Base-by-base conservation (phyloP, 2,329 filamentous ascomycete species). In the Fusarium palustre region DNA sequence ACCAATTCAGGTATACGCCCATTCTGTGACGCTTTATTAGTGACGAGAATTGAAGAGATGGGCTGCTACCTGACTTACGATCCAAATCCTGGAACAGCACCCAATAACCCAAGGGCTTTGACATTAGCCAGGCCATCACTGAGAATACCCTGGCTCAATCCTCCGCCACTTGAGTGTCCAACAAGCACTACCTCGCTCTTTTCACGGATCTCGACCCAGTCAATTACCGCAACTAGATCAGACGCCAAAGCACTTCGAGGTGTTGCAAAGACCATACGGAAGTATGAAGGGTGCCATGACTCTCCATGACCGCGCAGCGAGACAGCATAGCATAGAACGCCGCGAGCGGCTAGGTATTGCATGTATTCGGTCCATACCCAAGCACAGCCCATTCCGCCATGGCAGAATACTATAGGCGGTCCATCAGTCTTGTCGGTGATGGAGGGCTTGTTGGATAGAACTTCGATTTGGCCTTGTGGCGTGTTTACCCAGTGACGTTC, bases 381-480 rank as follows among this genome's bases (percentile, higher is more conserved):
- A 10, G 86, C 86, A 55, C 79, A 79, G 41, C 85, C 86, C 79
- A 87, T 86, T 49, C 85, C 85, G 39, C 85, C 86, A 66, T 88
- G 85, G 34, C 82, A 77, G 75, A 87, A 86, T 76, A 87, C 81
- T 15, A 87, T 73, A 3, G 83, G 81, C 12, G 79, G 41, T 41
- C 55, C 70, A 25, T 62, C 57, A 4, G 55, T 39, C 39, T 42
- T 53, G 9, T 45, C 46, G 7, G 63, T 53, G 22, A 59, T 64
- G 3, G 68, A 55, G 2, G 81, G 79, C 16, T 74, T 68, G n/a
- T 81, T 81, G 59, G 78, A 79, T 30, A 88, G 80, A 5, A 87
- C 71, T 70, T 87, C 85, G n/a, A 87, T 76, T 4, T 78, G 75
- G 3, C 85, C 85, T 4, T 76, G 76, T 5, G 80, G 73, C 0